Evolutionary conservation across 257 asterid species (phyloP), one percentile per base, ranked within the genome.

Genomic region (Jacaranda copaia): DNA sequence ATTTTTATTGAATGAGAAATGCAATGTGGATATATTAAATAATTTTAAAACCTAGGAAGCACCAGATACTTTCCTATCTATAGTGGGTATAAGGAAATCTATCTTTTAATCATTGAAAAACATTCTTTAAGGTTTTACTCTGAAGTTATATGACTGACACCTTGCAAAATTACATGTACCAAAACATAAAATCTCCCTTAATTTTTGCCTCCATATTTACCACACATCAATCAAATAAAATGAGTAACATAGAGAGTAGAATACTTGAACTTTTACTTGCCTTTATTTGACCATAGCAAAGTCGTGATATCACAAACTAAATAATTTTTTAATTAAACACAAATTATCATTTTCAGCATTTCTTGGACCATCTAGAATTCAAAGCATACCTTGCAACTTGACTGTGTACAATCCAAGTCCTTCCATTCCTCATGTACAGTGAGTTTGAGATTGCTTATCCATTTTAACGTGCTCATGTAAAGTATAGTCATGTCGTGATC

Each of bases 321-420:
- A 42, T 52, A 5, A n/a, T 9, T 4, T 0, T 20, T 10, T 4
- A 62, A 13, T 53, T 53, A 3, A 3, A 4, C 12, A 8, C 15
- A 6, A 35, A 36, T 25, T 1, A 3, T 68, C 14, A 18, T 45
- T 19, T 2, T 25, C 32, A 25, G 39, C 15, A 52, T 13, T 19
- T 12, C 14, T 6, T 8, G 9, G 20, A 36, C 10, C 9, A 13
- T 57, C 6, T 45, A 39, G 39, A 53, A 42, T 8, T 6, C 16
- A 6, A 69, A 62, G 71, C 81, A 16, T 14, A 84, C 87, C 87
- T 85, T 6, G 85, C 85, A 35, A 69, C 42, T 76, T 80, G 87
- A 32, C 83, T 83, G 16, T 73, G 60, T 0, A 84, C 81, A 5
- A 15, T 73, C 87, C 87, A 84, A 69, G 84, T 80, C 60, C 87